A percentile compares a stretch with the other conserved stretches of the same genome.
Conservation (phyloP, 768 basidiomycete species). For the Hydnum rufescens region DNA sequence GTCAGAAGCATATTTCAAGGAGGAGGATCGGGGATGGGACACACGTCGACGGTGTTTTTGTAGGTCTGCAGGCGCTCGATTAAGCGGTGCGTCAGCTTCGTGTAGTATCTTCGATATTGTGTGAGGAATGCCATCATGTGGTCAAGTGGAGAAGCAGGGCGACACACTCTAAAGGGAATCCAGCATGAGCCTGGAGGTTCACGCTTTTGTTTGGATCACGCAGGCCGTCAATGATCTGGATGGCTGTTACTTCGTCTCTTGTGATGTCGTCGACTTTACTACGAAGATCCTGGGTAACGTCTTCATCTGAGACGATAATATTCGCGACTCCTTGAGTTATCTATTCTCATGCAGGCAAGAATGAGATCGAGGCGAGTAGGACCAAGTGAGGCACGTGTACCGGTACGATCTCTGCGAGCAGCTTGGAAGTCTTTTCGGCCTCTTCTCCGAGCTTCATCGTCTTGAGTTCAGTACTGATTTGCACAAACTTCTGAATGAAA, state of each 20-base stretch:
- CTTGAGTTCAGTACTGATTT: not conserved
- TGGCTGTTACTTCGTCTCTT: constrained; percentile 61
- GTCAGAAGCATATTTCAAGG: too few relatives aligned
- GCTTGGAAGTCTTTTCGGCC: not conserved
- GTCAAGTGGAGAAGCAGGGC: not conserved
- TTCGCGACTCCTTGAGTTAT: constrained; percentile 14
- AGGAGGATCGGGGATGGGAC: constrained; percentile 7
- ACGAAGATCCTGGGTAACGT: constrained; percentile 49
- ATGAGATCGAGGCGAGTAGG: not conserved
- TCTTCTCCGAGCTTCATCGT: not conserved
- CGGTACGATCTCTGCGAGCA: not conserved
- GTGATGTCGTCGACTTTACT: constrained; percentile 57
- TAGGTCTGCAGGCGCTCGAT: constrained; percentile 55
- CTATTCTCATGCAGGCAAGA: not conserved
- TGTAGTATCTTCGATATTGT: not conserved
- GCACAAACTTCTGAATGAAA: not conserved
- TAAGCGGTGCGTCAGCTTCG: constrained; percentile 47
- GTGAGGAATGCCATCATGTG: constrained; percentile 2
- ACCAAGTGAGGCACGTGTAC: not conserved
- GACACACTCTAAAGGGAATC: constrained; percentile 64
- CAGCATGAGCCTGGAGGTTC: constrained; percentile 57
- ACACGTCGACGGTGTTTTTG: constrained; percentile 60
- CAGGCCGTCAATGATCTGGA: constrained; percentile 59
- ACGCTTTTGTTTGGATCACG: constrained; percentile 50
- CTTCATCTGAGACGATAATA: constrained; percentile 43